A percentile compares a stretch with the other conserved stretches of the same genome.
phyloP scores from a whole-genome alignment of 768 basidiomycete genomes.

The Amanita pseudoporphyria region DNA sequence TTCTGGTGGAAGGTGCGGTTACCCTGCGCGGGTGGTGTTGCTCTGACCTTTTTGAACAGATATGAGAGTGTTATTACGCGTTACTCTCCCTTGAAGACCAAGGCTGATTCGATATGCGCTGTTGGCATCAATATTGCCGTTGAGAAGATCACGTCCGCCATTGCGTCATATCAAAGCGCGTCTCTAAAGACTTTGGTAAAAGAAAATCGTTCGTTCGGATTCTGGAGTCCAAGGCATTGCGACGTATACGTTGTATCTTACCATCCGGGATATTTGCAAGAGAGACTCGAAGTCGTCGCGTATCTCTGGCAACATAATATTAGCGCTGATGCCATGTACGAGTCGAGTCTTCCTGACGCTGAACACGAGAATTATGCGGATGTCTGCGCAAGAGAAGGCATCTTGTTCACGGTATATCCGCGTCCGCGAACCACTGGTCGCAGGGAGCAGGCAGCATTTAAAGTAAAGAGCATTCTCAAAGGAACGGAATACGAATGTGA shows the following conservation, averaged over 20 bases:
- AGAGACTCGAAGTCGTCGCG: slow-evolving; percentile 68
- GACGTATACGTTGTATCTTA: slow-evolving; percentile 83
- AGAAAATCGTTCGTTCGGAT: slow-evolving; percentile 76
- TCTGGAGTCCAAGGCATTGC: slow-evolving; percentile 83
- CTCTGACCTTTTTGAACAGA: slow-evolving; percentile 28
- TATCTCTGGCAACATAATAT: slow-evolving; percentile 76
- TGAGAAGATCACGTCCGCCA: slow-evolving; percentile 63
- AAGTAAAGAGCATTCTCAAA: slow-evolving; percentile 74
- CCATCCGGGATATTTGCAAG: slow-evolving; percentile 64
- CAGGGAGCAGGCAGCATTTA: slow-evolving; percentile 61
- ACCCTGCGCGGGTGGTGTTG: no score
- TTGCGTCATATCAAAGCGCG: slow-evolving; percentile 62
- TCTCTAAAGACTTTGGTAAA: slow-evolving; percentile 64
- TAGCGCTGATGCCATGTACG: slow-evolving; percentile 85
- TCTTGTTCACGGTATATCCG: slow-evolving; percentile 49
- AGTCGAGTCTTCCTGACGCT: slow-evolving; percentile 50
- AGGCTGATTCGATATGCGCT: slow-evolving; percentile 49
- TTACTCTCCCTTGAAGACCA: slow-evolving; percentile 46
- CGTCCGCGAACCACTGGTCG: slow-evolving; percentile 41
- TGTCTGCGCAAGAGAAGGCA: slow-evolving; percentile 70
- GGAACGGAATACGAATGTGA: slow-evolving; percentile 68
- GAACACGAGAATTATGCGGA: slow-evolving; percentile 62
- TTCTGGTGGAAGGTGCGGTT: slow-evolving; percentile 64
- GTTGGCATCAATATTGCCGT: slow-evolving; percentile 69
- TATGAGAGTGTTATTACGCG: slow-evolving; percentile 64